Conservation (phyloP, 306 rosid species). For the Cyclanthera cordifolia region DNA sequence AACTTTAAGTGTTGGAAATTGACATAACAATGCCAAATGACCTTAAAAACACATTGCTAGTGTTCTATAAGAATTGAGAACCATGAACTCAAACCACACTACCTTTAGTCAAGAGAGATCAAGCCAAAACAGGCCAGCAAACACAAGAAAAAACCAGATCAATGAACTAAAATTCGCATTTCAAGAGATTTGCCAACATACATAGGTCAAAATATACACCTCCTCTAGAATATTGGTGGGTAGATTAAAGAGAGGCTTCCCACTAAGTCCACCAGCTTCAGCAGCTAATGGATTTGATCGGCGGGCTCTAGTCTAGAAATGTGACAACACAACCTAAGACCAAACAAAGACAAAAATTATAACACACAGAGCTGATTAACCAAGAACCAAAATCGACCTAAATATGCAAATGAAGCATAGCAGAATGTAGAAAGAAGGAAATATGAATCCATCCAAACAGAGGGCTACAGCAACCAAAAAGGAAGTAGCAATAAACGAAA, state of each 20-base stretch:
- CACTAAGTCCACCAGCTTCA: conserved; percentile 94
- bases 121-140: too few relatives aligned
- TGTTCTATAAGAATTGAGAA: too few relatives aligned
- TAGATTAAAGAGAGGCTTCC: conserved; percentile 73
- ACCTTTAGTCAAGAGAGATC: too few relatives aligned
- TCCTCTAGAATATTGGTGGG: conserved; percentile 72
- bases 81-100: too few relatives aligned
- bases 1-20: too few relatives aligned
- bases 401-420: conserved; percentile 4
- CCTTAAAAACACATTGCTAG: too few relatives aligned
- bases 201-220: conserved; percentile 87
- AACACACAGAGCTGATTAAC: not conserved
- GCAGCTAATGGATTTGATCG: conserved; percentile 37
- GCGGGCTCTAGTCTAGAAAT: conserved; percentile 75
- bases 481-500: conserved; percentile 17
- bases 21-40: too few relatives aligned
- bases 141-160: too few relatives aligned
- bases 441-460: conserved; percentile 92
- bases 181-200: conserved; percentile 25
- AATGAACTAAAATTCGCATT: not conserved
- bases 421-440: conserved; percentile 15
- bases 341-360: conserved; percentile 7
- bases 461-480: conserved; percentile 47
- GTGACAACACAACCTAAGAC: conserved; percentile 70
- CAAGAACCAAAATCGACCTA: not conserved